These are phyloP conservation scores for Botrytis hyacinthi DNA, from an alignment of 2,329 filamentous ascomycete genomes.

Conservation along the genomic window DNA sequence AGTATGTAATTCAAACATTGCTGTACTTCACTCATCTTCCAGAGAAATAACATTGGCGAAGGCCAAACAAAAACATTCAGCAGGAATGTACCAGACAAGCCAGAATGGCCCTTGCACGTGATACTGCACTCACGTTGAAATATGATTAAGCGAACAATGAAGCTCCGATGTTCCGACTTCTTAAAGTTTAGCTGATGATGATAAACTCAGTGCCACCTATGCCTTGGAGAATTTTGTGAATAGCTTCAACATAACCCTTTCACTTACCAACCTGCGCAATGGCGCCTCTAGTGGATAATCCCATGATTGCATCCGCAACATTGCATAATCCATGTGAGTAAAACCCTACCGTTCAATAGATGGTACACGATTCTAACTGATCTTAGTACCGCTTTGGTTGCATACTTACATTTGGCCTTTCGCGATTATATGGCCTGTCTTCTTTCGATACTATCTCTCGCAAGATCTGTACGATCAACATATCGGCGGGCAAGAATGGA, in stretches of 20 bases:
- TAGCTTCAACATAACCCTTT: constrained; percentile 17
- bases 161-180: background rate
- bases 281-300: constrained; percentile 84
- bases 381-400: constrained; percentile 63
- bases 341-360: constrained; percentile 5
- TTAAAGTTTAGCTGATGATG: constrained; percentile 13
- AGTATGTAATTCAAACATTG: background rate
- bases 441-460: constrained; percentile 83
- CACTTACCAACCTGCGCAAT: constrained; percentile 42
- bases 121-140: background rate
- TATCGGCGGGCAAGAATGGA: constrained; percentile 95
- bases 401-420: constrained; percentile 96
- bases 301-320: constrained; percentile 83
- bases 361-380: constrained; percentile 22
- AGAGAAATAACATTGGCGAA: background rate
- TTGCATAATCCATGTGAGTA: constrained; percentile 70
- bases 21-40: background rate
- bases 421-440: constrained; percentile 84
- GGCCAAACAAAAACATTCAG: background rate
- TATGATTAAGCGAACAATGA: background rate
- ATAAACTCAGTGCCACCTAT: constrained; percentile 20
- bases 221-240: constrained; percentile 15
- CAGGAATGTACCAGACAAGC: background rate
- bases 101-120: background rate
- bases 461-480: constrained; percentile 83